Base-by-base conservation (phyloP, 352 stramenopile genomes). In the Phytophthora niederhauseri region DNA sequence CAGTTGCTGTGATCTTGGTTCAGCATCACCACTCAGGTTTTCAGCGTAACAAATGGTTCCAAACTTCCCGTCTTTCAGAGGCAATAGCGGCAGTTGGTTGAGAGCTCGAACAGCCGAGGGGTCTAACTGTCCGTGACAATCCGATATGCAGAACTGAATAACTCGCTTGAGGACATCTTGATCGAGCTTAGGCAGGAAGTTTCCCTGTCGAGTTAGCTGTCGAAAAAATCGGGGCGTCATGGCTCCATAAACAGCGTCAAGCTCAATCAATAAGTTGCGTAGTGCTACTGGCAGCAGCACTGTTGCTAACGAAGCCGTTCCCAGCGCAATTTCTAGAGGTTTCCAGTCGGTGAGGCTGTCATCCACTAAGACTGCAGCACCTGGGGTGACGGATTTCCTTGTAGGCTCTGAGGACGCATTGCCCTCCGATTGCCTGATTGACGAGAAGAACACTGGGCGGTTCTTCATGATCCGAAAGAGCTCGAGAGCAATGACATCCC, bases 171-270 rank as follows among this genome's bases (percentile, higher is more conserved):
- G 64, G 51, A 61, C 36, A 15, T 72, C 57, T 15, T 61, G 41
- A 11, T 73, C 54, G 30, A 90, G 72, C 0, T 7, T 12, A n/a
- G 73, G 69, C 3, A 90, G 45, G 34, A 88, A 83, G 6, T 75
- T 59, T 30, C 71, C 73, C 50, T 68, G 55, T 31, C 68, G 60
- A 24, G 80, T 61, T 36, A 92, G 55, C 8, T 75, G 22, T n/a
- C 81, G 84, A 46, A 89, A 92, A 61, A 87, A 81, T 2, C 51
- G 46, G 26, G 84, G 82, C 14, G 78, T 89, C 81, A 81, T 90
- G 17, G 75, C 68, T 52, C 80, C 81, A 57, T 82, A 73, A 7
- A 92, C 77, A 43, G 72, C 72, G 58, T 87, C 55, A 31, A 79
- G 57, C 50, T 92, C 70, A 57, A 92, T 59, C 30, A 89, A 60